A percentile compares a stretch with the other conserved stretches of the same genome.
Evolutionary conservation across 2,329 filamentous ascomycete species (phyloP).

Genomic region (Aspergillus floridensis): DNA sequence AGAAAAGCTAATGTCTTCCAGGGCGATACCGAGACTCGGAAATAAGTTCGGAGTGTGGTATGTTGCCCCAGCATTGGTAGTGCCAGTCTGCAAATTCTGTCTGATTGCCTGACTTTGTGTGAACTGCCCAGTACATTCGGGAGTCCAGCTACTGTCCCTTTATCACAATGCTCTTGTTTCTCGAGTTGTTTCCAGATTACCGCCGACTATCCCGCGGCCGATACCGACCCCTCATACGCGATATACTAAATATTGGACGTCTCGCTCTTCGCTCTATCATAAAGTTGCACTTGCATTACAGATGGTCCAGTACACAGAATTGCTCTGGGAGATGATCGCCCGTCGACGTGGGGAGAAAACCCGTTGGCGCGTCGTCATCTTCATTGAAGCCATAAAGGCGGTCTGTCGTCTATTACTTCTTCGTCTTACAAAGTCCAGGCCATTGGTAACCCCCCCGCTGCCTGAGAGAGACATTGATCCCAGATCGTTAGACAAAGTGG

Average conservation of each 20-base stretch:
- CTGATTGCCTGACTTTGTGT: conserved; percentile 1
- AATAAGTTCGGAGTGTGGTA: conserved; percentile 83
- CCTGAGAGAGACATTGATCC: conserved; percentile 82
- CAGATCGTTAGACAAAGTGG: conserved; percentile 52
- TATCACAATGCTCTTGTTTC: conserved; percentile 89
- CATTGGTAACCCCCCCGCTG: conserved; percentile 76
- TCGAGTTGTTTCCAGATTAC: conserved; percentile 58
- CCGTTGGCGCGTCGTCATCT: conserved; percentile 81
- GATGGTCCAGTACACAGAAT: conserved; percentile 89
- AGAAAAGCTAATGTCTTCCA: conserved; percentile 18
- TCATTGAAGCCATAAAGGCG: conserved; percentile 84
- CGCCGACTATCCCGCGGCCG: conserved; percentile 49
- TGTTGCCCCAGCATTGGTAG: conserved; percentile 19
- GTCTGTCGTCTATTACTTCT: conserved; percentile 77
- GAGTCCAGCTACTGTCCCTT: conserved; percentile 82
- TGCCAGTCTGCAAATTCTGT: not conserved
- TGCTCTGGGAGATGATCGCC: conserved; percentile 96
- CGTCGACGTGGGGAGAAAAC: conserved; percentile 76
- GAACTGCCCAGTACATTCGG: conserved; percentile 64
- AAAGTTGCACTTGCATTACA: conserved; percentile 79
- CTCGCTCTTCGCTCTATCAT: conserved; percentile 67
- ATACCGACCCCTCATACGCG: conserved; percentile 58
- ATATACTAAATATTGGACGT: conserved; percentile 64
- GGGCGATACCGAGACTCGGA: conserved; percentile 69
- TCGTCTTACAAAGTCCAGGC: conserved; percentile 76